phyloP scores from a whole-genome alignment of 306 rosid genomes.

The Astragalus membranaceus region DNA sequence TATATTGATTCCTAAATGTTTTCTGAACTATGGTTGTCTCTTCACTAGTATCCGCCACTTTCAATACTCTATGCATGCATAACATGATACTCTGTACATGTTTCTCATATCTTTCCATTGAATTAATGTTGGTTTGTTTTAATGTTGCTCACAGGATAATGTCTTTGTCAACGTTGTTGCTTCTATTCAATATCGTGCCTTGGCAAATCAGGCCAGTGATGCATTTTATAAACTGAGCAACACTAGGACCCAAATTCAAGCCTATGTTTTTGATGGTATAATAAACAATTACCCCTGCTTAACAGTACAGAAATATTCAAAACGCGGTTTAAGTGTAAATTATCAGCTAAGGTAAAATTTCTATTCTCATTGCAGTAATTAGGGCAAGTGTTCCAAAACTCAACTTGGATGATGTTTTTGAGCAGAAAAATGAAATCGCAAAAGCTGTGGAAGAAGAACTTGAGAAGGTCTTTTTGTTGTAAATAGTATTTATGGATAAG shows the following conservation, averaged over 20 bases:
- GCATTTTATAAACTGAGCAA: constrained; percentile 96
- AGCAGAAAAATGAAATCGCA: constrained; percentile 93
- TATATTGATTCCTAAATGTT: not conserved
- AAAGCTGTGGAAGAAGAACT: constrained; percentile 90
- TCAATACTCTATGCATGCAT: not conserved
- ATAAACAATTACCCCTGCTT: constrained; percentile 25
- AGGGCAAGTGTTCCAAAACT: constrained; percentile 94
- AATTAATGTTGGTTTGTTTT: constrained; percentile 13
- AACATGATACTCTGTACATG: not conserved
- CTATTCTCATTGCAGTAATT: constrained; percentile 49
- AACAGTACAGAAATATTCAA: not conserved
- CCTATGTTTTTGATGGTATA: constrained; percentile 95
- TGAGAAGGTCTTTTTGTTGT: constrained; percentile 50
- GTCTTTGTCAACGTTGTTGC: constrained; percentile 95
- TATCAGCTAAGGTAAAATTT: constrained; percentile 6
- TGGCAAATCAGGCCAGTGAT: constrained; percentile 73
- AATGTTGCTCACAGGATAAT: constrained; percentile 57
- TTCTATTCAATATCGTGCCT: constrained; percentile 82
- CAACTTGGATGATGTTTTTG: constrained; percentile 80
- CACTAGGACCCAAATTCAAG: constrained; percentile 84
- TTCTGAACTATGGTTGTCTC: not conserved
- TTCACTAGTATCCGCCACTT: not conserved
- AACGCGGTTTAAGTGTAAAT: not conserved
- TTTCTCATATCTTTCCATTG: not conserved
- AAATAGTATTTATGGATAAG: not conserved